Conservation (phyloP, 73 alveolate genomes). For the Uronychia setigera region DNA sequence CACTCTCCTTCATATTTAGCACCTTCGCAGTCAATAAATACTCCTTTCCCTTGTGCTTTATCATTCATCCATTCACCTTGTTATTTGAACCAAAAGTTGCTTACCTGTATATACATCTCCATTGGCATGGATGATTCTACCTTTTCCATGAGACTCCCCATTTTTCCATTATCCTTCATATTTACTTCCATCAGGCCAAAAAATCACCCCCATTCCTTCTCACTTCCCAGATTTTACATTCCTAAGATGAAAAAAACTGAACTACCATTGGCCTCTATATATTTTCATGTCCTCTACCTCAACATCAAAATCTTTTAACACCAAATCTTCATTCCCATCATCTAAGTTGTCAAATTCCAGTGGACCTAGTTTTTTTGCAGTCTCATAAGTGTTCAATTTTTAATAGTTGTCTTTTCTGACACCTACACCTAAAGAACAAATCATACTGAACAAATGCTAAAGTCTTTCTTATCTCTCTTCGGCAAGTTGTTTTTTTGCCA, state of each 20-base stretch:
- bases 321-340: not conserved
- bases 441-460: no score
- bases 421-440: no score
- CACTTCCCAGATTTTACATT: no score
- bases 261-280: constrained; percentile 5
- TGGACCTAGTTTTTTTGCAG: not conserved
- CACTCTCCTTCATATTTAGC: constrained; percentile 50
- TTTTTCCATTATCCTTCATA: constrained; percentile 76
- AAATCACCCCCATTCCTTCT: constrained; percentile 62
- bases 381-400: not conserved
- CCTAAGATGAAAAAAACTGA: no score
- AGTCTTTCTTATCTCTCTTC: no score
- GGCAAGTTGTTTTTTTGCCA: no score
- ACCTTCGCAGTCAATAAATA: constrained; percentile 74
- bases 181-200: constrained; percentile 63
- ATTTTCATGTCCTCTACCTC: not conserved
- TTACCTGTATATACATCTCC: constrained; percentile 37
- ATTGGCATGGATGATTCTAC: constrained; percentile 49
- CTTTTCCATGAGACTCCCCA: constrained; percentile 70
- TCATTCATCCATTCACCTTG: constrained; percentile 66
- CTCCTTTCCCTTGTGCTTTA: constrained; percentile 85
- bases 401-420: no score
- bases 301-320: not conserved
- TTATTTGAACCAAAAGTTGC: no score
- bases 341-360: not conserved